Evolutionary conservation across 2,329 filamentous ascomycete species (phyloP).

Genomic region (Polytolypa hystricis): DNA sequence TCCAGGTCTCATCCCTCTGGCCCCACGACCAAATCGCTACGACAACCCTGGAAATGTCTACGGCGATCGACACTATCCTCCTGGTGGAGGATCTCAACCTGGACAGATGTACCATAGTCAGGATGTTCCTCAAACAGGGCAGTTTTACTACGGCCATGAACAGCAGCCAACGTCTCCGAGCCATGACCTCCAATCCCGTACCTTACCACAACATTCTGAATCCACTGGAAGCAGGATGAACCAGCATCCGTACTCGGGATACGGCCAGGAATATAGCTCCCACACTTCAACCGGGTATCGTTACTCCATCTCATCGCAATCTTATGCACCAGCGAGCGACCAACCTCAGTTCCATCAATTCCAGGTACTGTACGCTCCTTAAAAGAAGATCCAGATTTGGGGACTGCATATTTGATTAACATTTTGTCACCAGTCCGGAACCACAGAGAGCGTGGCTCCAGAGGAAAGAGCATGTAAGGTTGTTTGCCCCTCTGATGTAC

Average conservation of each 20-base stretch:
- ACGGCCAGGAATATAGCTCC: not conserved
- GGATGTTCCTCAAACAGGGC: not conserved
- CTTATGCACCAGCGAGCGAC: too few species aligned
- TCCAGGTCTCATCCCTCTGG: conserved; percentile 11
- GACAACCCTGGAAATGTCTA: not conserved
- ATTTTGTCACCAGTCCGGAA: not conserved
- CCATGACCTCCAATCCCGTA: not conserved
- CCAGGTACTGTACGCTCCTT: too few species aligned
- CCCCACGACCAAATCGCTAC: conserved; percentile 10
- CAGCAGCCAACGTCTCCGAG: not conserved
- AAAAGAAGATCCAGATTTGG: too few species aligned
- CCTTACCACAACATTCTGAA: not conserved
- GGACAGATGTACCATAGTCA: not conserved
- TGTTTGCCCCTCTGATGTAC: not conserved
- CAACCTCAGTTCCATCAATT: too few species aligned
- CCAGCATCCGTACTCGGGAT: not conserved
- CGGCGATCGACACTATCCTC: conserved; percentile 1
- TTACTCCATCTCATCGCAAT: too few species aligned
- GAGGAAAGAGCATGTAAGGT: not conserved
- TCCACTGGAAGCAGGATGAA: not conserved
- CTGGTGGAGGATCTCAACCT: conserved; percentile 3
- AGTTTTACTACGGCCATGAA: not conserved
- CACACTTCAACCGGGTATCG: not conserved
- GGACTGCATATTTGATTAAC: not conserved
- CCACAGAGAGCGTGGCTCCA: too few species aligned